Percentiles rank a stretch among this genome's conserved stretches.
phyloP scores from a whole-genome alignment of 2,329 filamentous ascomycete species.

The Sclerotinia trifoliorum region DNA sequence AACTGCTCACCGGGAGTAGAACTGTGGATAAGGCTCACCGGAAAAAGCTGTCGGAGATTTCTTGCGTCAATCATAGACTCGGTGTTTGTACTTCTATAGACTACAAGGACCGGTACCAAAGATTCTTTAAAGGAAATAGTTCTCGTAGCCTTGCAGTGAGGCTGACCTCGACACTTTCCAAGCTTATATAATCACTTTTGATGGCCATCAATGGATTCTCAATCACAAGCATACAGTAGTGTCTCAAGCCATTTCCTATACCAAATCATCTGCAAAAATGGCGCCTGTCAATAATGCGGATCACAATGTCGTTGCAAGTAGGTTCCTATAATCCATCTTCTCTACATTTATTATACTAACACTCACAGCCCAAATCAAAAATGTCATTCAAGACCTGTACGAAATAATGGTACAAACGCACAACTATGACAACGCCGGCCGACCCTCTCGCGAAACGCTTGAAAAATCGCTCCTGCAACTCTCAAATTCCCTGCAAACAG shows the following conservation, averaged over 20 bases:
- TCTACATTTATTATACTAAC: neutral
- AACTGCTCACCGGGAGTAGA: too few relatives aligned
- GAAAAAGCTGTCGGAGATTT: neutral
- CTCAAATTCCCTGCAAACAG: conserved; percentile 13
- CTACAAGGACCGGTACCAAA: too few relatives aligned
- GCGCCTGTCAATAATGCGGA: conserved; percentile 18
- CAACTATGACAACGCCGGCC: conserved; percentile 57
- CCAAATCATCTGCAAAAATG: neutral
- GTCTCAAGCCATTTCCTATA: neutral
- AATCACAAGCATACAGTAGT: neutral
- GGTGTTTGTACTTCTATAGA: neutral
- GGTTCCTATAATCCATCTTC: neutral
- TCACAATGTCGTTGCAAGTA: conserved; percentile 16
- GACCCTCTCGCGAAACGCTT: conserved; percentile 52
- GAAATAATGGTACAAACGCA: conserved; percentile 62
- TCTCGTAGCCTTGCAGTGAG: neutral
- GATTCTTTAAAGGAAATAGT: too few relatives aligned
- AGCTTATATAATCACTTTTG: neutral
- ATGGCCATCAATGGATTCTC: neutral
- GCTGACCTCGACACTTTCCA: neutral
- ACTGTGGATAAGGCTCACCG: neutral
- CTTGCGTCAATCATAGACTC: neutral
- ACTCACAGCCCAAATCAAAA: conserved; percentile 50
- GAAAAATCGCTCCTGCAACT: conserved; percentile 38
- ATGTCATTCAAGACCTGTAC: conserved; percentile 63